These are phyloP conservation scores for Microascus cirrosus DNA, from an alignment of 2,329 filamentous ascomycete species.

Conservation along the genomic window DNA sequence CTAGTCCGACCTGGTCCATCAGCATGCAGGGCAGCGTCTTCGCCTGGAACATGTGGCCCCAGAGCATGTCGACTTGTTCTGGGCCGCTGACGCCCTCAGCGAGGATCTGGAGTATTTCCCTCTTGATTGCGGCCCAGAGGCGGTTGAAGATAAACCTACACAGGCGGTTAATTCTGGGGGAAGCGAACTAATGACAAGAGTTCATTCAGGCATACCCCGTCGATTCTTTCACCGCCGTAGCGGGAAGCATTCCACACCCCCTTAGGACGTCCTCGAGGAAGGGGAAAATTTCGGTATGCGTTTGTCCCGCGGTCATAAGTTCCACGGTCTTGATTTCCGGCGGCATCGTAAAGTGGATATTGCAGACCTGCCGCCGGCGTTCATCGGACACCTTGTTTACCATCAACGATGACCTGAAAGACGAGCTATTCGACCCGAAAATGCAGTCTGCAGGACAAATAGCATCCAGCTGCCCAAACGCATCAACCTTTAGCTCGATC, in stretches of 20 bases:
- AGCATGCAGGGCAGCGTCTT: conserved; percentile 16
- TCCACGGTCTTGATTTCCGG: conserved; percentile 34
- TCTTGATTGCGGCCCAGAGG: conserved; percentile 44
- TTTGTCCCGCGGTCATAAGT: conserved; percentile 39
- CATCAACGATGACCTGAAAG: conserved; percentile 38
- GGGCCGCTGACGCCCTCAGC: conserved; percentile 36
- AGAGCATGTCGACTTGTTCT: conserved; percentile 36
- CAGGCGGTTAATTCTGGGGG: neutral
- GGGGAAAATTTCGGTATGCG: conserved; percentile 26
- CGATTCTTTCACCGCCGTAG: conserved; percentile 31
- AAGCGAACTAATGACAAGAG: no score
- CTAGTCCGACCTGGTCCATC: conserved; percentile 39
- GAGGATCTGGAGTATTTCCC: conserved; percentile 35
- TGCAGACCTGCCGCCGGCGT: conserved; percentile 27
- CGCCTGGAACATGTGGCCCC: conserved; percentile 23
- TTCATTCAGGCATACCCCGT: no score
- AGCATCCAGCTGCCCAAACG: conserved; percentile 32
- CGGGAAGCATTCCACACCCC: conserved; percentile 28
- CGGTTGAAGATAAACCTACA: conserved; percentile 38
- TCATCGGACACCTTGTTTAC: conserved; percentile 25
- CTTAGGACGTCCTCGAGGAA: conserved; percentile 28
- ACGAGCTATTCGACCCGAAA: conserved; percentile 38
- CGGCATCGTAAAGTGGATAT: conserved; percentile 42
- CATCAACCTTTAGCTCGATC: conserved; percentile 33
- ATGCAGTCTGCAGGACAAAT: conserved; percentile 31